A percentile compares a stretch with the other conserved stretches of the same genome.
Evolutionary conservation across 345 rosid species (phyloP).

Genomic region (Salix viminalis): DNA sequence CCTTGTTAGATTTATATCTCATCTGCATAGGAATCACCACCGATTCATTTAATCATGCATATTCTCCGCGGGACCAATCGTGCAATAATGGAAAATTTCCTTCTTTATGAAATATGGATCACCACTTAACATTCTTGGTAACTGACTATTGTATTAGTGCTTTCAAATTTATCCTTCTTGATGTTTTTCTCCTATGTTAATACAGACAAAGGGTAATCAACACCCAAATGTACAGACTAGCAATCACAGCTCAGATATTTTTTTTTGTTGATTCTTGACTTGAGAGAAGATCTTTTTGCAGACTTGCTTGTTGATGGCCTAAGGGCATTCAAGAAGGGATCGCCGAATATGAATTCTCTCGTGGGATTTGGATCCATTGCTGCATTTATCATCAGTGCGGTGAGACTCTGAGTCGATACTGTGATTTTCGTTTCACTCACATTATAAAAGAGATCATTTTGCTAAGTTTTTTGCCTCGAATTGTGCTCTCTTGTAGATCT

Average conservation of each 20-base stretch:
- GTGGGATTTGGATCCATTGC: conserved; percentile 86
- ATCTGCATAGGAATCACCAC: neutral
- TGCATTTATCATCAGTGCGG: conserved; percentile 80
- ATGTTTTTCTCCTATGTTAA: neutral
- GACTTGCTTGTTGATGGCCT: conserved; percentile 81
- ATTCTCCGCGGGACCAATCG: neutral
- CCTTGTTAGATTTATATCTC: neutral
- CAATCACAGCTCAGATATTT: conserved; percentile 2
- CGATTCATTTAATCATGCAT: neutral
- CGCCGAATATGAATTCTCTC: conserved; percentile 95
- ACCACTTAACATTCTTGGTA: neutral
- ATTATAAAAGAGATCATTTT: neutral
- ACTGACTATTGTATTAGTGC: neutral
- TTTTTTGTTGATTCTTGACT: conserved; percentile 5
- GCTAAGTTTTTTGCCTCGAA: neutral
- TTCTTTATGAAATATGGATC: neutral
- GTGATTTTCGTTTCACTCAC: conserved; percentile 6
- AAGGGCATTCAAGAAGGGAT: conserved; percentile 69
- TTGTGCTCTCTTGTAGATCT: conserved; percentile 42
- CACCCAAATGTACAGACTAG: neutral
- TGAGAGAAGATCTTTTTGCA: conserved; percentile 29
- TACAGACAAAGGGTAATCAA: neutral
- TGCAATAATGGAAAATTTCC: neutral
- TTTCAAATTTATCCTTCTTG: neutral
- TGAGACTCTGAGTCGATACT: conserved; percentile 28